phyloP scores from a whole-genome alignment of 345 rosid species.

The Pugionium dolabratum region DNA sequence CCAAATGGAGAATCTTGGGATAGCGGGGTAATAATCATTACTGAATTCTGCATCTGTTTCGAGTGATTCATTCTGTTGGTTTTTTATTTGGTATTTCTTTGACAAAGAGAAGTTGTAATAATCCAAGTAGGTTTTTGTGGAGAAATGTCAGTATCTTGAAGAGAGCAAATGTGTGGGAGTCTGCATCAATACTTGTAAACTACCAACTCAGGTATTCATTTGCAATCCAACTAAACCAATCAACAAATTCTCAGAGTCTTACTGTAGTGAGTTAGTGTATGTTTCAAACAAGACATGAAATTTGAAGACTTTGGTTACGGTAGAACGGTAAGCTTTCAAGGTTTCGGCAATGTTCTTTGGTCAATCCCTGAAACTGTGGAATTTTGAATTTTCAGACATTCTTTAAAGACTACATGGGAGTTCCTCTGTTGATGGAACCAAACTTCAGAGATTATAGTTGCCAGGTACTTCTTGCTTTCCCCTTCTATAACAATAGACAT shows the following conservation, averaged over 20 bases:
- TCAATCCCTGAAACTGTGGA: neutral
- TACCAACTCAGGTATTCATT: constrained; percentile 78
- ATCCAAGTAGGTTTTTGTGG: constrained; percentile 68
- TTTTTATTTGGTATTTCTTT: neutral
- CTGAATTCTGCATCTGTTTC: constrained; percentile 1
- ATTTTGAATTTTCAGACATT: constrained; percentile 49
- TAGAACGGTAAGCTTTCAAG: neutral
- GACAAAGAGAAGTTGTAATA: constrained; percentile 21
- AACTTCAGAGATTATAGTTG: constrained; percentile 86
- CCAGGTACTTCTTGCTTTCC: constrained; percentile 53
- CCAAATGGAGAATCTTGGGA: constrained; percentile 69
- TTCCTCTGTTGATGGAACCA: constrained; percentile 86
- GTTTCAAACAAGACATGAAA: constrained; percentile 4
- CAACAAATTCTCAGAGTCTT: neutral
- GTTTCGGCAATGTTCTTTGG: neutral
- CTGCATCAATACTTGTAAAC: constrained; percentile 83
- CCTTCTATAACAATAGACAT: neutral
- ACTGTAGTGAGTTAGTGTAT: neutral
- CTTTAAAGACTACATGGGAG: constrained; percentile 83
- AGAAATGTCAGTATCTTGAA: constrained; percentile 86
- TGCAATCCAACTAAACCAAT: neutral
- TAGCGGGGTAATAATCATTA: constrained; percentile 61
- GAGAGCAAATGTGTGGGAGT: constrained; percentile 92
- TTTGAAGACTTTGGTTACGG: neutral
- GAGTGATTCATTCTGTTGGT: constrained; percentile 1